Base-by-base conservation (phyloP, 768 basidiomycete species). In the Lactarius hengduanensis region DNA sequence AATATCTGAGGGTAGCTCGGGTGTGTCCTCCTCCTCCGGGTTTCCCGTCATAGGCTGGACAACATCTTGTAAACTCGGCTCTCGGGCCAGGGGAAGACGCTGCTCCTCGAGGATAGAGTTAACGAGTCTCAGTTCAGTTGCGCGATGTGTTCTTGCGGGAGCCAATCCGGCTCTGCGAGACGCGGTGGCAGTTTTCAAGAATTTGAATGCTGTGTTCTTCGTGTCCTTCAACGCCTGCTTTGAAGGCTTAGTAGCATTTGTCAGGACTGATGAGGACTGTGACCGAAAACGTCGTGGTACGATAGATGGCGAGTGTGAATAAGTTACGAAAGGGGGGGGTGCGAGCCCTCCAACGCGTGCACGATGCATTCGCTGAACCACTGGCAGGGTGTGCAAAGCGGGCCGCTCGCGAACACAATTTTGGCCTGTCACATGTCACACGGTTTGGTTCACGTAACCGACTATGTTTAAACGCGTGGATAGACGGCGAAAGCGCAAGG, bases 401-500 rank as follows among this genome's bases (percentile, higher is more conserved):
- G 13, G 45, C 32, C 8, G 59, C 9, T 26, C 3, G 30, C 13
- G 40, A 15, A 30, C 34, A 26, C 20, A 2, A n/a, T 34, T 20
- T n/a, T 56, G 30, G 15, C 10, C 1, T 34, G 34, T 34, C 7
- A 20, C 38, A 8, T 6, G 32, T 60, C 65, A 62, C 54, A 43
- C 41, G 60, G 9, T 26, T 40, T 36, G 16, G 9, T 9, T 34
- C 7, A 34, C 9, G 26, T 26, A 26, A 26, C 26, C 26, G 11
- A 36, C 38, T 57, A 92, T 92, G 91, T 91, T 91, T 80, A 92
- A 93, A 77, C 84, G 91, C 66, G 80, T 91, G 8, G 86, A 86
- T 70, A 91, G 86, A 73, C 82, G 86, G 56, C 82, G 81, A 30
- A 80, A 80, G 71, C 86, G 82, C 71, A 82, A 80, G 66, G 80